These are phyloP conservation scores for Dendrobium officinale DNA, from an alignment of 106 monocot genomes.

Conservation along the genomic window DNA sequence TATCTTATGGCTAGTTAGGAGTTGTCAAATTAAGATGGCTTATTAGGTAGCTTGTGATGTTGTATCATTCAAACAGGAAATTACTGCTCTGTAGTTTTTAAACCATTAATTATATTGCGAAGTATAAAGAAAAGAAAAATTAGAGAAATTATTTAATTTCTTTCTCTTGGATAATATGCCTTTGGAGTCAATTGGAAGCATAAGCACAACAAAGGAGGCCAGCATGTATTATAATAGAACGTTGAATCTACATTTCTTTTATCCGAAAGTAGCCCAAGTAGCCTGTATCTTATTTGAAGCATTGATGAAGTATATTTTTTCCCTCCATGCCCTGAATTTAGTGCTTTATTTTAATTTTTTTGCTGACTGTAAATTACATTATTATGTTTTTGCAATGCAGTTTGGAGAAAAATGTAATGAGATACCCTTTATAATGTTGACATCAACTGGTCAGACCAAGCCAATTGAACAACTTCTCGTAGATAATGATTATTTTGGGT, in stretches of 20 bases:
- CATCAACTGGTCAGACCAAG: not conserved
- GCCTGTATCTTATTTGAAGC: not conserved
- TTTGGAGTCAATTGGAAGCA: not conserved
- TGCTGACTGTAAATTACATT: not conserved
- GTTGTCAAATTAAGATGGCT: not conserved
- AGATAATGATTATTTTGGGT: conserved; percentile 6
- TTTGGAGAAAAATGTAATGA: conserved; percentile 5
- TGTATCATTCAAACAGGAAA: not conserved
- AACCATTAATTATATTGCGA: not conserved
- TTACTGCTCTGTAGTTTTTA: not conserved
- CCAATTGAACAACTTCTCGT: not conserved
- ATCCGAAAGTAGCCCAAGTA: not conserved
- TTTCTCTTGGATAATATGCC: not conserved
- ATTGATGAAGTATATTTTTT: not conserved
- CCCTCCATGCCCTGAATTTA: not conserved
- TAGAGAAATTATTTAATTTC: not conserved
- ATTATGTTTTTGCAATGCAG: not conserved
- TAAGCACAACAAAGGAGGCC: not conserved
- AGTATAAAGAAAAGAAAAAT: not conserved
- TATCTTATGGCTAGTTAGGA: too few species aligned
- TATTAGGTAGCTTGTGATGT: not conserved
- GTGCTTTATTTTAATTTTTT: not conserved
- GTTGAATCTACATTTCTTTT: not conserved
- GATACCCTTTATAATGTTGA: conserved; percentile 3
- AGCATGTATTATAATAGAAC: not conserved